Evolutionary conservation across 805 yeast genomes (phyloP).

Genomic region (Zygosaccharomyces bisporus): DNA sequence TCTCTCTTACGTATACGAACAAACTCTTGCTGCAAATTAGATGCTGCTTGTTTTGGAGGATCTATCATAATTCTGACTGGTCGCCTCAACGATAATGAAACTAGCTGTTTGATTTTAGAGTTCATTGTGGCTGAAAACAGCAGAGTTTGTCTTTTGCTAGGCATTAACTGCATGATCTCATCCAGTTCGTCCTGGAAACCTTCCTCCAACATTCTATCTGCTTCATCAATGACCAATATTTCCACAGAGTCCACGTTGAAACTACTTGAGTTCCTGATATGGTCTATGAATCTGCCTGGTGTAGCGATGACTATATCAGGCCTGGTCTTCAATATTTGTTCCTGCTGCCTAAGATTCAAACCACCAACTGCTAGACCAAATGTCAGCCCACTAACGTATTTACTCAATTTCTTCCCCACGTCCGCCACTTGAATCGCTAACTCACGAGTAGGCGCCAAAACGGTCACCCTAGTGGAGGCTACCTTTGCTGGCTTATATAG

Average conservation of each 20-base stretch:
- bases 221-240: slow-evolving; percentile 92
- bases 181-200: slow-evolving; percentile 95
- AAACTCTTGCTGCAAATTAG: slow-evolving; percentile 88
- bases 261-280: slow-evolving; percentile 89
- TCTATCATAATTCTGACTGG: slow-evolving; percentile 96
- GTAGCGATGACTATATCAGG: slow-evolving; percentile 98
- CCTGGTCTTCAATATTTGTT: slow-evolving; percentile 83
- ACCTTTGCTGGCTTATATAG: slow-evolving; percentile 82
- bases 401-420: slow-evolving; percentile 82
- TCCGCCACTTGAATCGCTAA: slow-evolving; percentile 94
- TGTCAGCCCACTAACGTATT: slow-evolving; percentile 68
- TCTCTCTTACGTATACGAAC: slow-evolving; percentile 93
- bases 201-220: slow-evolving; percentile 98
- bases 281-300: slow-evolving; percentile 98
- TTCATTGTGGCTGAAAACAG: slow-evolving; percentile 98
- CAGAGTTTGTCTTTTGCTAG: slow-evolving; percentile 88
- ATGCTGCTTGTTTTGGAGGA: slow-evolving; percentile 92
- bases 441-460: slow-evolving; percentile 95
- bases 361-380: slow-evolving; percentile 99
- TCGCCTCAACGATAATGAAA: slow-evolving; percentile 78
- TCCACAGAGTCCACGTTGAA: slow-evolving; percentile 89
- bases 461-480: slow-evolving; percentile 85
- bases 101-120: slow-evolving; percentile 80
- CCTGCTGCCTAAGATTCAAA: slow-evolving; percentile 89
- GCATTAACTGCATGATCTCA: slow-evolving; percentile 82